Percentiles rank a stretch among this genome's conserved stretches.
These are phyloP conservation scores for Hypoxylon fuscum DNA, from an alignment of 495 filamentous ascomycete genomes.

Conservation along the genomic window DNA sequence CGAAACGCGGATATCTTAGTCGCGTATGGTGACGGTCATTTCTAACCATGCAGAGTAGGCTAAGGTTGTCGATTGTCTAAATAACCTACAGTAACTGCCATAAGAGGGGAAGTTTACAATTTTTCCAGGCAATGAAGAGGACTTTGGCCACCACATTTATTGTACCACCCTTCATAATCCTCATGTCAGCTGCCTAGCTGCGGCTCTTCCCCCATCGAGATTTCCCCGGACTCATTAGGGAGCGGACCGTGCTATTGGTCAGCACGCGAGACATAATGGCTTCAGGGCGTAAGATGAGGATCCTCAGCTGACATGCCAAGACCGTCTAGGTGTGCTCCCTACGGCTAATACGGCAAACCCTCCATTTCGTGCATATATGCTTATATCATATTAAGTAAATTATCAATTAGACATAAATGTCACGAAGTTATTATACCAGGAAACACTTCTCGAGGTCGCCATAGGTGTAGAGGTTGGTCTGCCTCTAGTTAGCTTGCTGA, in stretches of 20 bases:
- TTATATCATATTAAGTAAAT: neutral
- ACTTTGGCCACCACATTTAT: constrained; percentile 2
- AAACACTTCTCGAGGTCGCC: too few relatives aligned
- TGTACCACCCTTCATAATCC: constrained; percentile 10
- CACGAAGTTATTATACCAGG: too few relatives aligned
- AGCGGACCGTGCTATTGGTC: constrained; percentile 18
- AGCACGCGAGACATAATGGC: constrained; percentile 16
- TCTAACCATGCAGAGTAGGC: neutral
- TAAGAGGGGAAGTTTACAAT: neutral
- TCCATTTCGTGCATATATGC: neutral
- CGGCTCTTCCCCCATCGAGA: constrained; percentile 35
- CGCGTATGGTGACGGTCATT: constrained; percentile 1
- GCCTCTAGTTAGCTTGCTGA: too few relatives aligned
- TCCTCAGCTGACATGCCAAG: constrained; percentile 31
- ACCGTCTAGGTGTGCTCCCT: neutral
- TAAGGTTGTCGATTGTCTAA: neutral
- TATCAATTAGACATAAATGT: neutral
- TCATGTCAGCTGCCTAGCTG: constrained; percentile 29
- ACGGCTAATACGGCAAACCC: constrained; percentile 27
- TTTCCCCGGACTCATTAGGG: constrained; percentile 22
- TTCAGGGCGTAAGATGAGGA: constrained; percentile 35
- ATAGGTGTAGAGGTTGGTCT: too few relatives aligned
- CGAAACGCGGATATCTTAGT: constrained; percentile 2
- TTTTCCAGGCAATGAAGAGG: neutral
- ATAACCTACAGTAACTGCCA: neutral